Percentiles rank a stretch among this genome's conserved stretches.
Evolutionary conservation across 129 eudicot species (phyloP).

Genomic region (Gnaphalium uliginosum): DNA sequence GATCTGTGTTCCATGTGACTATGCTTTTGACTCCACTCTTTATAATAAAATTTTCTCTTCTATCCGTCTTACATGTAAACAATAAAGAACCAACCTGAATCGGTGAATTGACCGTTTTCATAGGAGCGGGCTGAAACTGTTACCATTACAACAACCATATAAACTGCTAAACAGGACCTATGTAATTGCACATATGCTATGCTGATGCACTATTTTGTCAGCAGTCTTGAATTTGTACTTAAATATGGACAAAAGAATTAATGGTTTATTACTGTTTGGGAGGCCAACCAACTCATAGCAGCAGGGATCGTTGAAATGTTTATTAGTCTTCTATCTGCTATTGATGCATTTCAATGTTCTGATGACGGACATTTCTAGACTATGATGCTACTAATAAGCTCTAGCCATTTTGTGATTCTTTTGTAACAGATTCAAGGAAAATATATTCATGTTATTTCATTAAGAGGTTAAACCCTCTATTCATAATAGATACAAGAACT

Average conservation of each 20-base stretch:
- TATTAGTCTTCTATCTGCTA: background rate
- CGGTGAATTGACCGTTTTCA: background rate
- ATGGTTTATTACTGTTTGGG: background rate
- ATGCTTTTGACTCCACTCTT: background rate
- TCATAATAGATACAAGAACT: too few species aligned
- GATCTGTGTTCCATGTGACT: background rate
- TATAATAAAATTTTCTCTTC: background rate
- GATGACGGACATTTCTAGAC: constrained; percentile 7
- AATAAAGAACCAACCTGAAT: background rate
- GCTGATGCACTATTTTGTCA: constrained; percentile 21
- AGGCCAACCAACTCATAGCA: constrained; percentile 2
- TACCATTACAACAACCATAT: background rate
- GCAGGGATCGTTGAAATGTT: background rate
- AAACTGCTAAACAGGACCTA: constrained; percentile 10
- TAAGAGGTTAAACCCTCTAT: too few species aligned
- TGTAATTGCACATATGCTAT: constrained; percentile 4
- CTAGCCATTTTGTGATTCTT: background rate
- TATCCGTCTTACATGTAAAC: constrained; percentile 3
- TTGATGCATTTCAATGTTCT: background rate
- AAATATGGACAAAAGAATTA: background rate
- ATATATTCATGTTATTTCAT: too few species aligned
- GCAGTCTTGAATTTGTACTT: background rate
- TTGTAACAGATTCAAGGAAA: too few species aligned
- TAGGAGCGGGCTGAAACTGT: background rate
- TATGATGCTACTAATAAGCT: constrained; percentile 2